Conservation (phyloP, 108 stramenopile genomes). For the Nitzschia sp. region DNA sequence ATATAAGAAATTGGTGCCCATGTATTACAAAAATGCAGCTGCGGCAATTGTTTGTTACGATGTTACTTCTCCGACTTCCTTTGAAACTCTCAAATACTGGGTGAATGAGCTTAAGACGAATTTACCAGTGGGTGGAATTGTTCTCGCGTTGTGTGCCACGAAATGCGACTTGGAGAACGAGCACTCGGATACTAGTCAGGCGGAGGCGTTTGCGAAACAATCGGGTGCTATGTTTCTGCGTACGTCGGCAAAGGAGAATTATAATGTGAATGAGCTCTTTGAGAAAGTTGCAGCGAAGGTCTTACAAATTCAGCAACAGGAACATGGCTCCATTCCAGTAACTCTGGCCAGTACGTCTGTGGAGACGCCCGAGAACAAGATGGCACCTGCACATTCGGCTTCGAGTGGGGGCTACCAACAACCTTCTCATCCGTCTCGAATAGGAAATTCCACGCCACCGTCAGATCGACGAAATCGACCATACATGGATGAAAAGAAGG, state of each 20-base stretch:
- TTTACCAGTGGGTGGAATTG: slow-evolving; percentile 37
- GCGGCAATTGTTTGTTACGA: slow-evolving; percentile 84
- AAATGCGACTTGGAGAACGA: slow-evolving; percentile 60
- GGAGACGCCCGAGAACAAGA: background rate
- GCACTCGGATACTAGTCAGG: slow-evolving; percentile 37
- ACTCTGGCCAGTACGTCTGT: slow-evolving; percentile 1
- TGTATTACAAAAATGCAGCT: slow-evolving; percentile 74
- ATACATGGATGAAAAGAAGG: slow-evolving; percentile 23
- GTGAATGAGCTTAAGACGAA: slow-evolving; percentile 59
- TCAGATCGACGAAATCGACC: too few species aligned
- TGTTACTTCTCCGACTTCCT: slow-evolving; percentile 51
- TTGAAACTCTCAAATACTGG: slow-evolving; percentile 65
- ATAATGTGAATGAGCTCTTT: slow-evolving; percentile 65
- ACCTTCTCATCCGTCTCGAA: background rate
- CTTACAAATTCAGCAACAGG: slow-evolving; percentile 8
- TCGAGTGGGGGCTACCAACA: background rate
- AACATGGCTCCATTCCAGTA: background rate
- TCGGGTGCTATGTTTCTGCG: slow-evolving; percentile 63
- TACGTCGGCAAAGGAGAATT: slow-evolving; percentile 75
- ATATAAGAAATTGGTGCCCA: slow-evolving; percentile 62
- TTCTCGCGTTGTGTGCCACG: slow-evolving; percentile 75
- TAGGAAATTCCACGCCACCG: background rate
- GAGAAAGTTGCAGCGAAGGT: slow-evolving; percentile 59
- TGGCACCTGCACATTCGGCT: too few species aligned
- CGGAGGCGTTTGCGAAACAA: slow-evolving; percentile 54